Conservation (phyloP, 176 grass and related monocot genomes). For the Oryza brachyantha region DNA sequence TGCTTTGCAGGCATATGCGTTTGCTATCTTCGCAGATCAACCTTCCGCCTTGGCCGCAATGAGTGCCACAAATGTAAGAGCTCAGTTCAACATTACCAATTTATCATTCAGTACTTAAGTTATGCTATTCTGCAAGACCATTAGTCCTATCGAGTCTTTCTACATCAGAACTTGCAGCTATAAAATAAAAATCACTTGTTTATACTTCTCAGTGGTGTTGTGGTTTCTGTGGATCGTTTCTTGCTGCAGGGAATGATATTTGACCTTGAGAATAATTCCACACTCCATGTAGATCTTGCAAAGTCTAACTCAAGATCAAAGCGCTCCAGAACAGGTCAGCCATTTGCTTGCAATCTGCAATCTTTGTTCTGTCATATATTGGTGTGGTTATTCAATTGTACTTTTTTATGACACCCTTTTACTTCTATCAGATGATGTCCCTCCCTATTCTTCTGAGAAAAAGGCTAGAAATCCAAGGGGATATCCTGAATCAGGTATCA, state of each 20-base stretch:
- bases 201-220: neutral
- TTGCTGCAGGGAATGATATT: slow-evolving; percentile 70
- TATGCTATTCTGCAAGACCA: neutral
- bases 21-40: slow-evolving; percentile 86
- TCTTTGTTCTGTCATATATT: neutral
- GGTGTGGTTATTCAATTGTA: neutral
- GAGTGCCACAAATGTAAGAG: slow-evolving; percentile 70
- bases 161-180: neutral
- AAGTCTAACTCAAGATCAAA: slow-evolving; percentile 91
- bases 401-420: neutral
- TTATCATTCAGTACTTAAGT: neutral
- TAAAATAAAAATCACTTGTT: neutral
- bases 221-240: neutral
- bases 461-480: slow-evolving; percentile 55
- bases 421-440: slow-evolving; percentile 41
- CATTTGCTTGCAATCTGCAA: neutral
- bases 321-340: slow-evolving; percentile 72
- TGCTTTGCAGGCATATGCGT: slow-evolving; percentile 65
- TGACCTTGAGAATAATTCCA: slow-evolving; percentile 86
- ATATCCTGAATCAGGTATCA: slow-evolving; percentile 68
- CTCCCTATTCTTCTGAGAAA: slow-evolving; percentile 47
- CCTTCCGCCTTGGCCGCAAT: slow-evolving; percentile 72
- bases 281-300: slow-evolving; percentile 86
- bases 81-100: neutral
- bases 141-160: neutral